Evolutionary conservation across 2,329 filamentous ascomycete species (phyloP).

Genomic region (Fusarium goolgardi): DNA sequence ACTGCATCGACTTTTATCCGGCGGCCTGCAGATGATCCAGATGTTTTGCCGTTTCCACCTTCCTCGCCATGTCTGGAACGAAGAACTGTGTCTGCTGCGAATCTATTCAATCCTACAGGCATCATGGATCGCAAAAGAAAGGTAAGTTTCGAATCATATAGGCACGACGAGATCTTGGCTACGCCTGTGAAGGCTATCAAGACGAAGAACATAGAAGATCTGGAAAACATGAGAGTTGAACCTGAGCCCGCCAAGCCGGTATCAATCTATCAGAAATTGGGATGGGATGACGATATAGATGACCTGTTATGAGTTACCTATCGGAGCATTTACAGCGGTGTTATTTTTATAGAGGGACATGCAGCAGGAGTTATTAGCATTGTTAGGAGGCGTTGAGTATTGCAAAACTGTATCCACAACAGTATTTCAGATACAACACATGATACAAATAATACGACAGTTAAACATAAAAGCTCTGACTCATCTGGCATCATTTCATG

Average conservation of each 20-base stretch:
- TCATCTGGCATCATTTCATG: conserved; percentile 31
- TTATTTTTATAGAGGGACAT: conserved; percentile 39
- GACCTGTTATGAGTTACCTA: conserved; percentile 54
- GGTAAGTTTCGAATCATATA: conserved; percentile 32
- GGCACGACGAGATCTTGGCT: conserved; percentile 47
- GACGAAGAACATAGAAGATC: conserved; percentile 24
- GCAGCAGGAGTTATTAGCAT: conserved; percentile 37
- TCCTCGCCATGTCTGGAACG: conserved; percentile 53
- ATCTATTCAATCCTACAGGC: conserved; percentile 27
- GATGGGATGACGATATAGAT: conserved; percentile 69
- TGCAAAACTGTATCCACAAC: conserved; percentile 39
- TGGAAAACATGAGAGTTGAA: conserved; percentile 22
- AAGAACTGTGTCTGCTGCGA: conserved; percentile 31
- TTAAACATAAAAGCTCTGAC: conserved; percentile 10
- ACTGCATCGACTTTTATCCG: conserved; percentile 47
- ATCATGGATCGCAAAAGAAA: conserved; percentile 31
- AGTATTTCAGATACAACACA: conserved; percentile 42
- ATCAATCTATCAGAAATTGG: conserved; percentile 66
- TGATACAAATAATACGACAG: conserved; percentile 36
- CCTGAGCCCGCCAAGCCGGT: conserved; percentile 44
- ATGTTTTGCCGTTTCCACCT: conserved; percentile 47
- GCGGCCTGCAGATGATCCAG: conserved; percentile 44
- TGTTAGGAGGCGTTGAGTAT: conserved; percentile 40
- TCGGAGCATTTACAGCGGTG: conserved; percentile 40
- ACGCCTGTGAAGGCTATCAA: conserved; percentile 55